Percentiles rank a stretch among this genome's conserved stretches.
phyloP scores from a whole-genome alignment of 768 basidiomycete genomes.

The Lactarius psammicola region DNA sequence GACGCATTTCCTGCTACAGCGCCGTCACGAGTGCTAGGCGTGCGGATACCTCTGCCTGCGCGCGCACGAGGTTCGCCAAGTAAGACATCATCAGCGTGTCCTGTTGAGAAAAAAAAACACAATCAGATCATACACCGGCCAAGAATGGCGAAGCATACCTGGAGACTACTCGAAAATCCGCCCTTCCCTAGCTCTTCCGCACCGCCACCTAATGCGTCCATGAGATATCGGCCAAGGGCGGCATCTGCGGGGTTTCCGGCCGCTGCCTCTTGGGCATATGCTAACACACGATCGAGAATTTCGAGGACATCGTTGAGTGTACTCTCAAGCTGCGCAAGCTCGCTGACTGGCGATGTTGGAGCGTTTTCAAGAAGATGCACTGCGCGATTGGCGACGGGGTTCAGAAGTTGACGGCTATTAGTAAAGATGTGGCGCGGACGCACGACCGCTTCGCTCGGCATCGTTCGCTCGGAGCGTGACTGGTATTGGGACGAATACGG shows the following conservation, averaged over 20 bases:
- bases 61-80: slow-evolving; percentile 87
- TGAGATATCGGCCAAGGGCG: slow-evolving; percentile 85
- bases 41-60: slow-evolving; percentile 90
- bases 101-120: slow-evolving; percentile 38
- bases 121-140: slow-evolving; percentile 19
- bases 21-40: slow-evolving; percentile 74
- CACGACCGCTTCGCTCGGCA: slow-evolving; percentile 82
- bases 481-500: slow-evolving; percentile 91
- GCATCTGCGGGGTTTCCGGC: slow-evolving; percentile 81
- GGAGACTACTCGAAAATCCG: slow-evolving; percentile 73
- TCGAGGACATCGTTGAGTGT: slow-evolving; percentile 66
- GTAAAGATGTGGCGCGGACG: slow-evolving; percentile 36
- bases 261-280: slow-evolving; percentile 76
- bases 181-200: slow-evolving; percentile 69
- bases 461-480: slow-evolving; percentile 80
- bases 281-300: slow-evolving; percentile 83
- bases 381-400: slow-evolving; percentile 36
- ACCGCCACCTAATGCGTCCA: slow-evolving; percentile 78
- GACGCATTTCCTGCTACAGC: slow-evolving; percentile 35
- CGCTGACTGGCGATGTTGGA: slow-evolving; percentile 48
- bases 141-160: slow-evolving; percentile 44
- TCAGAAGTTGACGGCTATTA: slow-evolving; percentile 9
- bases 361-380: slow-evolving; percentile 67
- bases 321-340: slow-evolving; percentile 75
- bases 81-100: slow-evolving; percentile 95